Evolutionary conservation across 805 yeast species (phyloP), one percentile per base, ranked within the genome.

Genomic region (Myxozyma mucilagina): DNA sequence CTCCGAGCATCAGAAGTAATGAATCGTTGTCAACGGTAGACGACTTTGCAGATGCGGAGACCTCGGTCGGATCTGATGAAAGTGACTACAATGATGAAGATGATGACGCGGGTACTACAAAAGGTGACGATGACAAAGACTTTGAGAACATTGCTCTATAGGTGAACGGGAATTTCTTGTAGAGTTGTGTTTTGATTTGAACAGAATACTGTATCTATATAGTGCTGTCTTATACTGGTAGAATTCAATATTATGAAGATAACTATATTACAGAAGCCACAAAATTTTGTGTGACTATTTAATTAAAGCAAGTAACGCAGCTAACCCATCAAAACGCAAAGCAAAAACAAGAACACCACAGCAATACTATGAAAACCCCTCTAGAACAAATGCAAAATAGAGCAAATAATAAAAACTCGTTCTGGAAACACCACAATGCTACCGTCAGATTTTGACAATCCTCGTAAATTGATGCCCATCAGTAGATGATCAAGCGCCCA

Each of bases 121-220:
- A 29, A 14, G 53, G 36, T 18, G 53, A 43, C 10, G 53, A 48
- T 31, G 60, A 60, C 5, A 50, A 45, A 53, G 20, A 55, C 24
- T 63, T 51, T 52, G 66, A 60, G 35, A 51, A 50, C 13, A 54
- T 60, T 42, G 49, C 31, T 5, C 38, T 59, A 38, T 53, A 59
- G 53, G 20, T 38, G 41, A n/a, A 13, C 11, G 18, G 45, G 9
- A 2, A 24, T 4, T 24, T 24, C 4, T 24, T 24, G 29, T 41
- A n/a, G 18, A n/a, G 45, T 41, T 8, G 11, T 9, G 18, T 8
- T 41, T 13, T n/a, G 20, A n/a, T 5, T 5, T 41, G 45, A 41
- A 13, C 18, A 14, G 45, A 41, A 2, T 9, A n/a, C 41, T n/a
- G 13, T 38, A 13, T 38, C 5, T 38, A 24, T 24, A 24, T 2